Conservation (phyloP, 345 rosid genomes). For the Trapa incisa region DNA sequence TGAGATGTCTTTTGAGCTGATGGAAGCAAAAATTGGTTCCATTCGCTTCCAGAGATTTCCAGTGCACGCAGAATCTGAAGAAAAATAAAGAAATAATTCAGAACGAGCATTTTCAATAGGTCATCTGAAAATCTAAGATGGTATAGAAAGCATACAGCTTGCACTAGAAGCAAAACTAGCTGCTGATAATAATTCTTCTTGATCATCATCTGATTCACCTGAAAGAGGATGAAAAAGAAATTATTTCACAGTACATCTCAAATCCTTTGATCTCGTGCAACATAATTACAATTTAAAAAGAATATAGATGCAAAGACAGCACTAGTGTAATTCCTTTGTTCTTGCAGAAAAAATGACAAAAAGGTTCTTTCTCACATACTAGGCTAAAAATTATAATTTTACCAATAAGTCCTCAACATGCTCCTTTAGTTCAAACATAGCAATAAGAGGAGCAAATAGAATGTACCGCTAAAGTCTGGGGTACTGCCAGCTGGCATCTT, state of each 20-base stretch:
- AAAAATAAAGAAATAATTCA: slow-evolving; percentile 2
- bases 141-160: slow-evolving; percentile 19
- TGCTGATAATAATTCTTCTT: no score
- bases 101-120: background rate
- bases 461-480: slow-evolving; percentile 32
- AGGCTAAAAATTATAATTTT: background rate
- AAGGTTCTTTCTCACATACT: background rate
- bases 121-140: background rate
- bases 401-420: background rate
- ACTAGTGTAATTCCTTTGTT: background rate
- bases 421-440: background rate
- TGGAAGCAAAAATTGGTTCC: slow-evolving; percentile 28
- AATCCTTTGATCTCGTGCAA: background rate
- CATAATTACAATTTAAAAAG: background rate
- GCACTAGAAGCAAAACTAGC: no score
- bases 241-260: background rate
- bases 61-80: slow-evolving; percentile 36
- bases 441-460: background rate
- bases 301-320: background rate
- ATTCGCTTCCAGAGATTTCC: slow-evolving; percentile 40
- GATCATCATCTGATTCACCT: no score
- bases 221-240: no score
- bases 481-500: slow-evolving; percentile 21
- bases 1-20: slow-evolving; percentile 21
- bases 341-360: background rate